Base-by-base conservation (phyloP, 108 stramenopile species). In the Cyclostephanos tholiformis region DNA sequence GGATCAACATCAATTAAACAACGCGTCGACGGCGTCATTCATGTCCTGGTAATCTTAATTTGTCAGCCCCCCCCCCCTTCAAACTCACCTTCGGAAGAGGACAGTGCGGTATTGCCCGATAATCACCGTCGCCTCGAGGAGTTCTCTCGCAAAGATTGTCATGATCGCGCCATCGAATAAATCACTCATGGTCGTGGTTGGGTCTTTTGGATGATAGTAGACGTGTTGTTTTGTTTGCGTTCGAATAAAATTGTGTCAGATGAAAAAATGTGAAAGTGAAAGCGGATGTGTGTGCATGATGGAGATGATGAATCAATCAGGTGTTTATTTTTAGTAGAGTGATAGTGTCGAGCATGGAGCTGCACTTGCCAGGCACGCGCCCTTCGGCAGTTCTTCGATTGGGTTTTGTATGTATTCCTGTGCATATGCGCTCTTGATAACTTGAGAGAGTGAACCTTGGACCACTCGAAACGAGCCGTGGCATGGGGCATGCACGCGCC, bases 81-180 rank as follows among this genome's bases (percentile, higher is more conserved):
- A 14, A 57, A 57, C 56, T 57, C 56, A 57, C 56, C 72, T 63
- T 9, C 86, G 76, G 56, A 84, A 61, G 46, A 89, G 74, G 25
- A 89, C 85, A 6, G 88, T 88, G 19, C 91, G 80, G 64, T 89
- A 93, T 65, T 89, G 84, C 0, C 92, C 92, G 60, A 93, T 86
- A 65, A 93, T 90, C 73, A 90, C 86, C 11, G 83, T 76, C 8
- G 79, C 91, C 69, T 92, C 91, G 50, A 92, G 80, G 35, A 87
- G 63, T 61, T 92, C 91, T n/a, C 89, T 67, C 14, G 91, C 89
- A 50, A 92, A 92, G 74, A 92, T 92, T 25, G 91, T 92, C 67
- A 76, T 78, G 30, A 83, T 79, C 13, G 82, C 77, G 20, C 72
- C 66, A 51, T 74, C 63, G 52, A 79, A 63, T 53, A 83, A 55